A percentile compares a stretch with the other conserved stretches of the same genome.
Conservation (phyloP, 805 yeast genomes). For the Lipomyces yamanashiensis region DNA sequence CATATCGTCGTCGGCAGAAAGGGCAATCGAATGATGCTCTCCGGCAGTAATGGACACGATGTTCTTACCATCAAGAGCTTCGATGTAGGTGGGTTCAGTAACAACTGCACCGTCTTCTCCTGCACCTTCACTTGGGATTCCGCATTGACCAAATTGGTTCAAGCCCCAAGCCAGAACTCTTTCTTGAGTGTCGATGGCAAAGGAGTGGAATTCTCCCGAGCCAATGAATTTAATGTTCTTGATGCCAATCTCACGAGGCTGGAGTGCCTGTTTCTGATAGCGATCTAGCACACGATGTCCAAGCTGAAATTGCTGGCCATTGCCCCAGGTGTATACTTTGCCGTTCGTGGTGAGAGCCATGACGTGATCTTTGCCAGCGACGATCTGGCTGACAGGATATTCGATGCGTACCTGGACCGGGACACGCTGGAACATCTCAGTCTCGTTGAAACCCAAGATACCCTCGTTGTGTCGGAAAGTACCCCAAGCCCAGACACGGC, state of each 20-base stretch:
- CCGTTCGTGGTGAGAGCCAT: conserved; percentile 84
- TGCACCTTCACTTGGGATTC: conserved; percentile 63
- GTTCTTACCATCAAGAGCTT: conserved; percentile 61
- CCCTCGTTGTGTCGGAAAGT: conserved; percentile 82
- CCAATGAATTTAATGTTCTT: conserved; percentile 79
- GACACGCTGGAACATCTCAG: conserved; percentile 62
- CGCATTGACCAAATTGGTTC: conserved; percentile 97
- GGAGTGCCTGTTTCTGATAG: conserved; percentile 71
- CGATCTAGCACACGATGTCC: conserved; percentile 86
- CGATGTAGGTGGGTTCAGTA: conserved; percentile 73
- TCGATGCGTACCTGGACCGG: conserved; percentile 70
- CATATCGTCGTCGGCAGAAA: conserved; percentile 72
- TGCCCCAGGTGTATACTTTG: conserved; percentile 94
- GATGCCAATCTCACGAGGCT: conserved; percentile 83
- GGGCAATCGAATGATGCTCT: conserved; percentile 88
- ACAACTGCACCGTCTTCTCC: conserved; percentile 82
- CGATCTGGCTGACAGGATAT: conserved; percentile 76
- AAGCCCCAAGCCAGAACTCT: conserved; percentile 90
- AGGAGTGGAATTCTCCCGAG: conserved; percentile 94
- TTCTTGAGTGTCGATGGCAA: conserved; percentile 79
- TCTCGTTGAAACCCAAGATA: conserved; percentile 75
- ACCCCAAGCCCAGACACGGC: conserved; percentile 97
- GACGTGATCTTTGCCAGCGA: conserved; percentile 91
- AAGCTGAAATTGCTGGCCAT: conserved; percentile 89
- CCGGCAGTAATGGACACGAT: conserved; percentile 81